Conservation (phyloP, 768 basidiomycete genomes). For the Boletus vermiculosoides region DNA sequence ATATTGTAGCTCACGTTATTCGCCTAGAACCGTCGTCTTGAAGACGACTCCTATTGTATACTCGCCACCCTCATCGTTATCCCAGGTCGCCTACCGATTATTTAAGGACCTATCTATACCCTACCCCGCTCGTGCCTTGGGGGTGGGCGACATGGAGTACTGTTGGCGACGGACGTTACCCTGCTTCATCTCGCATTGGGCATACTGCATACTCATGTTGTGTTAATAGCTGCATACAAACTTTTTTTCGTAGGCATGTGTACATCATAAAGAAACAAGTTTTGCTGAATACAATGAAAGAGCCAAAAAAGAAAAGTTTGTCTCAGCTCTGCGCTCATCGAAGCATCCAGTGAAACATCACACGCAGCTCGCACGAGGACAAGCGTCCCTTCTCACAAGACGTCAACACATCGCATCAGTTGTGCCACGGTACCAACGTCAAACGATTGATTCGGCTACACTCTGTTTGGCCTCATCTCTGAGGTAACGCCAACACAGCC, state of each 20-base stretch:
- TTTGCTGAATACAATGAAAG: constrained; percentile 27
- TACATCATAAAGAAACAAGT: constrained; percentile 33
- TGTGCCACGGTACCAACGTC: neutral
- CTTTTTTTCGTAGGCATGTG: constrained; percentile 33
- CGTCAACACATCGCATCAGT: constrained; percentile 4
- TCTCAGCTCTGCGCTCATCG: neutral
- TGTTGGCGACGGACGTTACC: constrained; percentile 15
- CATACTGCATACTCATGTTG: constrained; percentile 36
- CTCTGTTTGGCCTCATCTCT: constrained; percentile 3
- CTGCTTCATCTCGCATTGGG: constrained; percentile 33
- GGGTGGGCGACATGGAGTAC: constrained; percentile 28
- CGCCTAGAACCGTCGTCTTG: constrained; percentile 30
- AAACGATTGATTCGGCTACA: neutral
- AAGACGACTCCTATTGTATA: constrained; percentile 28
- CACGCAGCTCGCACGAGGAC: neutral
- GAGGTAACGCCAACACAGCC: constrained; percentile 18
- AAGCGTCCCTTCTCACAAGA: constrained; percentile 4
- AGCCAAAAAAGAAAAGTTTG: neutral
- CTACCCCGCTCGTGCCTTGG: constrained; percentile 11
- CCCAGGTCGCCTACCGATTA: constrained; percentile 17
- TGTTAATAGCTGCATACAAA: constrained; percentile 37
- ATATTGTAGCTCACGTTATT: constrained; percentile 24
- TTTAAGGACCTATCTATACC: constrained; percentile 39
- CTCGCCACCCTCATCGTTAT: constrained; percentile 11
- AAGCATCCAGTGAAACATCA: constrained; percentile 6